Base-by-base conservation (phyloP, 805 yeast species). In the Saturnispora dispora region DNA sequence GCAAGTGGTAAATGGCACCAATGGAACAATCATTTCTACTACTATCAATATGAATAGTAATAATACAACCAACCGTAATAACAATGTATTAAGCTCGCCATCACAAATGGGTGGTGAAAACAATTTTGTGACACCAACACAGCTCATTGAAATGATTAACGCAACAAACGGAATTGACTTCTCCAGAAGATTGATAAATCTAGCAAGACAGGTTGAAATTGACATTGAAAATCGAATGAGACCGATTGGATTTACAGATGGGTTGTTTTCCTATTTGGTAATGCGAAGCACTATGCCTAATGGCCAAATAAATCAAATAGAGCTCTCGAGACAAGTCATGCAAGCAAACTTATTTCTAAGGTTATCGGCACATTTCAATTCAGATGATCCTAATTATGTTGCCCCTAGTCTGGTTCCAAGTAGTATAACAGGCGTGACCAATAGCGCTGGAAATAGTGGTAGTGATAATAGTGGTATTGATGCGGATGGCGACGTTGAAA, bases 381-480 rank as follows among this genome's bases (percentile, higher is more conserved):
- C 36, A 5, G 42, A 35, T 8, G 51, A 48, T 15, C 47, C 47
- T 10, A 30, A 48, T n/a, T 48, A 48, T 35, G 42, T 18, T 39
- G 37, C 51, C 7, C 51, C 51, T 17, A 36, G 44, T 17, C 36
- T 48, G 23, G 25, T 48, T n/a, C 46, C 45, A 5, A 30, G n/a
- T 11, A 30, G 15, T 13, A 11, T 30, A 11, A 30, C 33, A 5
- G 32, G 22, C 22, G 5, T 15, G 6, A n/a, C 11, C 8, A 17
- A 17, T 36, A 36, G 40, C 7, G 40, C 22, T n/a, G 22, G 10
- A 23, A 17, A 8, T 23, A 22, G 30, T 13, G 18, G 10, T 22
- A 27, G 71, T 58, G 32, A 62, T 47, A 3, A 83, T 84, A 9
- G 79, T 77, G 59, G 79, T 79, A 2, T 81, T 71, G 59, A 82